A percentile compares a stretch with the other conserved stretches of the same genome.
These are phyloP conservation scores for Macadamia integrifolia DNA, from an alignment of 164 flowering plant genomes.

Conservation along the genomic window DNA sequence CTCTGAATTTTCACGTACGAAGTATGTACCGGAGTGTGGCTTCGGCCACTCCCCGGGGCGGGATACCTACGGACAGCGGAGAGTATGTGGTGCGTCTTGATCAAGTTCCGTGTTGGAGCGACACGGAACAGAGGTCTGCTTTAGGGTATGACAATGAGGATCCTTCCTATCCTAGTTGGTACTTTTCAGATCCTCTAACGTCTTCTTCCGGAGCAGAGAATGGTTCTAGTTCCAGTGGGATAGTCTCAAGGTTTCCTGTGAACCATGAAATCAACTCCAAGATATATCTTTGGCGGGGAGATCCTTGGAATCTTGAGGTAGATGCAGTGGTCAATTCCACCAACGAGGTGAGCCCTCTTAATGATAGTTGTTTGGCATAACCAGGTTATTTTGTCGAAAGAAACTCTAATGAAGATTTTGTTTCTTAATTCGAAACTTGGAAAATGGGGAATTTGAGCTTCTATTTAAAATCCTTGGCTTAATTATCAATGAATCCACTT, in stretches of 20 bases:
- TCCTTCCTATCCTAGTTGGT: slow-evolving; percentile 38
- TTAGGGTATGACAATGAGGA: slow-evolving; percentile 52
- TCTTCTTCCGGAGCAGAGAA: slow-evolving; percentile 45
- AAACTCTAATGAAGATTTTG: too few species aligned
- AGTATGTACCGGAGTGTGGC: slow-evolving; percentile 64
- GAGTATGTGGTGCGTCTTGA: slow-evolving; percentile 70
- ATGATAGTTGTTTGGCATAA: too few species aligned
- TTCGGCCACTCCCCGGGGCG: slow-evolving; percentile 50
- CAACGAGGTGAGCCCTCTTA: slow-evolving; percentile 62
- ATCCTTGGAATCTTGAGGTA: slow-evolving; percentile 97
- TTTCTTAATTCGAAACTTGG: too few species aligned
- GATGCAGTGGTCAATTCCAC: slow-evolving; percentile 99
- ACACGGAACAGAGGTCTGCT: slow-evolving; percentile 58
- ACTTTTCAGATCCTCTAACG: slow-evolving; percentile 72
- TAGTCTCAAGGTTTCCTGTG: slow-evolving; percentile 75
- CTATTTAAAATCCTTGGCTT: too few species aligned
- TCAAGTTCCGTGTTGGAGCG: slow-evolving; percentile 94
- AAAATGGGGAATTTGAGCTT: too few species aligned
- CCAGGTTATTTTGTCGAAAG: too few species aligned
- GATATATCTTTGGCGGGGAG: slow-evolving; percentile 93
- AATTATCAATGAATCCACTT: too few species aligned
- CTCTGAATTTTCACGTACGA: not conserved
- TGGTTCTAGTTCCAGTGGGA: slow-evolving; percentile 43
- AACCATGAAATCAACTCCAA: slow-evolving; percentile 84
- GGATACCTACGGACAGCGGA: slow-evolving; percentile 62